Percentiles rank a stretch among this genome's conserved stretches.
Conservation (phyloP, 441 rosid species). For the Pelargonium citronellum region DNA sequence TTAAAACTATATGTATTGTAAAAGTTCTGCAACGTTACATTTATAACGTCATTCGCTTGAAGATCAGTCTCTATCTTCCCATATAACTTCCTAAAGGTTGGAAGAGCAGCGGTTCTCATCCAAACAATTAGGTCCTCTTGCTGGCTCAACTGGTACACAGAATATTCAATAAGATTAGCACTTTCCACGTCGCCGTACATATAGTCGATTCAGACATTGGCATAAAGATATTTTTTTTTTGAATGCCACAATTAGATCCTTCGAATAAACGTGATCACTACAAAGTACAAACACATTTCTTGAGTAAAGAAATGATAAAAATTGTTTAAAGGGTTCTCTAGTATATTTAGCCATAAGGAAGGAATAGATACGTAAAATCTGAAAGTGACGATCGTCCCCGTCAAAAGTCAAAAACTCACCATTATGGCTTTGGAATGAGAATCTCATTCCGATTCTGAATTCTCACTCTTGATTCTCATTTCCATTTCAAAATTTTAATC, state of each 20-base stretch:
- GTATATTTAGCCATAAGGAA: no score
- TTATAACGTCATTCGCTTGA: constrained; percentile 28
- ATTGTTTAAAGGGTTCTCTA: no score
- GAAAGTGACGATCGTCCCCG: no score
- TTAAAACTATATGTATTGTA: constrained; percentile 47
- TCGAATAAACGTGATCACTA: no score
- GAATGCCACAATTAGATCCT: neutral
- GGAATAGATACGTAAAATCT: no score
- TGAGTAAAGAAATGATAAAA: no score
- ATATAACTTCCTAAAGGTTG: constrained; percentile 45
- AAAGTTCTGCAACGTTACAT: constrained; percentile 35
- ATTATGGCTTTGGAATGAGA: no score
- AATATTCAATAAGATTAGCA: neutral
- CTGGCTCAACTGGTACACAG: constrained; percentile 34
- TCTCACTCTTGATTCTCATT: no score
- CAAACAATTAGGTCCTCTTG: constrained; percentile 53
- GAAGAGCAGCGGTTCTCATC: constrained; percentile 55
- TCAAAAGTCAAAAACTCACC: no score
- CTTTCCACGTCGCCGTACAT: neutral
- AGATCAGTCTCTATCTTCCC: constrained; percentile 42
- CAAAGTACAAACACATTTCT: no score
- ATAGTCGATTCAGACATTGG: neutral
- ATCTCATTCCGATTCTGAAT: no score
- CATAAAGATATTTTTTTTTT: neutral
- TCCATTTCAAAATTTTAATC: no score